Conservation (phyloP, 768 basidiomycete genomes). For the Xerocomus potaroensis region DNA sequence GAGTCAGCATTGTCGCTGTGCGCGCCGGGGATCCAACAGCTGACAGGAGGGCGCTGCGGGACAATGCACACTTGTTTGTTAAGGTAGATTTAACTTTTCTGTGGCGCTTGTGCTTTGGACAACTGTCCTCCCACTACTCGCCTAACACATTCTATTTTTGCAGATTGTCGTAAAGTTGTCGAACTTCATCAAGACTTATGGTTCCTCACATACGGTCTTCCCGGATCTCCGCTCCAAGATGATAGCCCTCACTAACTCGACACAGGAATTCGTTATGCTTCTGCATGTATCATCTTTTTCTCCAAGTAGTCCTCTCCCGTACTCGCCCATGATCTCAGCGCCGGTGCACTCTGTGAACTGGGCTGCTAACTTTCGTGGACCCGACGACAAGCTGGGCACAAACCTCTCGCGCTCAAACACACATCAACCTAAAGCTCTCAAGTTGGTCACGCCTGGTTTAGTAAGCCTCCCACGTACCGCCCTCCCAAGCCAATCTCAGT, state of each 20-base stretch:
- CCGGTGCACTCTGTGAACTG: constrained; percentile 16
- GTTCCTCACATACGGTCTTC: constrained; percentile 52
- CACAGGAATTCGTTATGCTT: constrained; percentile 84
- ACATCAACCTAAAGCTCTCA: constrained; percentile 42
- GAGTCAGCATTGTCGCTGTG: constrained; percentile 53
- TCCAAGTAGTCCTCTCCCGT: constrained; percentile 51
- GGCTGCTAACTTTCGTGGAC: constrained; percentile 16
- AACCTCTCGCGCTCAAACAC: constrained; percentile 58
- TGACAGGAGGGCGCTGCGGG: constrained; percentile 62
- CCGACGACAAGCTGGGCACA: constrained; percentile 47
- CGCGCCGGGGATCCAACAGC: constrained; percentile 51
- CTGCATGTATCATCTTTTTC: constrained; percentile 83
- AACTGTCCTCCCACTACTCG: too few species aligned
- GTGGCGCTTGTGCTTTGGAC: too few species aligned
- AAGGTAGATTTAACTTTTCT: constrained; percentile 48
- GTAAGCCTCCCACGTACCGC: constrained; percentile 50
- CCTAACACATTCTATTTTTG: constrained; percentile 9
- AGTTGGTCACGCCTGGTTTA: constrained; percentile 29
- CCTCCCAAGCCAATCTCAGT: constrained; percentile 43
- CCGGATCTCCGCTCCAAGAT: constrained; percentile 63
- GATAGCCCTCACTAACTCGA: constrained; percentile 73
- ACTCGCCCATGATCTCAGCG: constrained; percentile 50
- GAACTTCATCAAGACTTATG: constrained; percentile 63
- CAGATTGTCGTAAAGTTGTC: constrained; percentile 77
- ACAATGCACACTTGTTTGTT: constrained; percentile 76